Percentiles rank a stretch among this genome's conserved stretches.
Conservation (phyloP, 23 red algal species). For the Gracilaria vermiculophylla region DNA sequence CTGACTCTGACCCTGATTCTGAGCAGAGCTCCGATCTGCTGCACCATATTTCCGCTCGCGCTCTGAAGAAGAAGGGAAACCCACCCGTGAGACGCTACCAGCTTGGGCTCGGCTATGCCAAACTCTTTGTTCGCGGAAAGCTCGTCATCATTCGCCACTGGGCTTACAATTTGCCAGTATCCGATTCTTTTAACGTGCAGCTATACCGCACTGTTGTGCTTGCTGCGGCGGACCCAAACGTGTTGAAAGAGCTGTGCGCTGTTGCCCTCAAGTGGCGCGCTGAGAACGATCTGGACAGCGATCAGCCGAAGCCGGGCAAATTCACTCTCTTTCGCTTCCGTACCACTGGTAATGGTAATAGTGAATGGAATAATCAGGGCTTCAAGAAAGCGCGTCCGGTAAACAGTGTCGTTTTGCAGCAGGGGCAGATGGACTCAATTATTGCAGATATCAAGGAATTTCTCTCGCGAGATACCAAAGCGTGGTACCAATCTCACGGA, state of each 20-base stretch:
- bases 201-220: conserved; percentile 35
- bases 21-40: background rate
- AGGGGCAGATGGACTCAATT: conserved; percentile 57
- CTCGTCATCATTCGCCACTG: conserved; percentile 48
- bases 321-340: conserved; percentile 61
- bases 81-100: conserved; percentile 53
- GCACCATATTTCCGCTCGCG: background rate
- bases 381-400: conserved; percentile 29
- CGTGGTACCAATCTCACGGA: conserved; percentile 66
- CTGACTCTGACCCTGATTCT: background rate
- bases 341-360: conserved; percentile 9
- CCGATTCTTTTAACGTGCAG: conserved; percentile 7
- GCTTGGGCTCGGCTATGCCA: conserved; percentile 53
- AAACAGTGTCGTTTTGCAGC: conserved; percentile 64
- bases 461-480: conserved; percentile 46
- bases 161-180: conserved; percentile 38
- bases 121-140: conserved; percentile 34
- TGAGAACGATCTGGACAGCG: conserved; percentile 26
- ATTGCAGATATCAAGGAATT: conserved; percentile 62
- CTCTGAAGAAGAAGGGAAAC: conserved; percentile 40
- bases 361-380: conserved; percentile 63
- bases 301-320: conserved; percentile 20
- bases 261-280: conserved; percentile 59
- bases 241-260: conserved; percentile 44
- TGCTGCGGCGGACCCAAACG: background rate